Base-by-base conservation (phyloP, 176 grass and related monocot species). In the Eleusine coracana region DNA sequence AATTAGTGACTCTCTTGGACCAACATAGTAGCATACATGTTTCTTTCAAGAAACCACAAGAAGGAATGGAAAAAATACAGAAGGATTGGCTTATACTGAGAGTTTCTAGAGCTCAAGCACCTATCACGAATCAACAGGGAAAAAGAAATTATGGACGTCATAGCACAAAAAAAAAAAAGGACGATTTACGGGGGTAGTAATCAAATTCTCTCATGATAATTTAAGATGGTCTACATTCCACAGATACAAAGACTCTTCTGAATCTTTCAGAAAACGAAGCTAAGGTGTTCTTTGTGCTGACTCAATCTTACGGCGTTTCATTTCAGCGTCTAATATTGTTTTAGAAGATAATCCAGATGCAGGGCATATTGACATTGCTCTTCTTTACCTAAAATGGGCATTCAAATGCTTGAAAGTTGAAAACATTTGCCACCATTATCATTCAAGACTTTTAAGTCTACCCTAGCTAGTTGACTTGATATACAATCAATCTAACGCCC, bases 281-380 rank as follows among this genome's bases (percentile, higher is more conserved):
- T 56, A 73, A 66, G 0, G 5, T 20, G 50, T 71, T 66, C 16
- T 40, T 52, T 3, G 16, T 69, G 31, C 50, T 76, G 36, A 75
- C 58, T 74, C 31, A 41, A 12, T 20, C 29, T 71, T 38, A 39
- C 41, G 42, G 21, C 20, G 75, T 40, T n/a, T 82, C 75, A 38
- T 56, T 54, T 49, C 6, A 59, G 48, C 12, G 44, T 7, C 55
- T 73, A 72, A 78, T 17, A 9, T 11, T 68, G 0, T 74, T 83
- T 70, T 1, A 14, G 13, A 78, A 74, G 61, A 61, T 14, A 83
- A 86, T 54, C 13, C 28, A 62, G 34, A 73, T 41, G n/a, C n/a
- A 78, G 10, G 9, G 67, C 36, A 79, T 63, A 63, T 29, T 5
- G 10, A 5, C 23, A 29, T 62, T 74, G 59, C 44, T 48, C 20